These are phyloP conservation scores for Trichoderma aggressivum DNA, from an alignment of 2,329 filamentous ascomycete genomes.

Conservation along the genomic window DNA sequence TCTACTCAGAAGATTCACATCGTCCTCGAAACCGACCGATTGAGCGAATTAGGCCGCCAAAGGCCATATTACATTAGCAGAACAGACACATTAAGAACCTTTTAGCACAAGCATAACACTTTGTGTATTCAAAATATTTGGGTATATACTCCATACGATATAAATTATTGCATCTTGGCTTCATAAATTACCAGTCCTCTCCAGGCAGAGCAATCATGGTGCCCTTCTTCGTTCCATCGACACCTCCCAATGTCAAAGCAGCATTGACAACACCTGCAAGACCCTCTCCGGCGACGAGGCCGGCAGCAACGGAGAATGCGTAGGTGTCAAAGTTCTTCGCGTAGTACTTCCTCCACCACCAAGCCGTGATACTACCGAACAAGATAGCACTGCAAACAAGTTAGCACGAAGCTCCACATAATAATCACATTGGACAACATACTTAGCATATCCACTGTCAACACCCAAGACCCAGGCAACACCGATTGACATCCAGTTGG, in stretches of 20 bases:
- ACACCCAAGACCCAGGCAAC: constrained; percentile 57
- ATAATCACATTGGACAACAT: not conserved
- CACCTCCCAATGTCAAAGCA: constrained; percentile 37
- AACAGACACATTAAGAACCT: not conserved
- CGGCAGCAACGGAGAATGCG: constrained; percentile 58
- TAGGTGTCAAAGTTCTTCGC: constrained; percentile 51
- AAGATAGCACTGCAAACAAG: constrained; percentile 42
- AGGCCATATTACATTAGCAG: not conserved
- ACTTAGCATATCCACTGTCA: constrained; percentile 48
- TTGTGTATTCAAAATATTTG: not conserved
- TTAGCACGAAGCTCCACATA: not conserved
- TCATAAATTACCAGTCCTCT: constrained; percentile 11
- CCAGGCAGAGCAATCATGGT: constrained; percentile 23
- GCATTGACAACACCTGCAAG: constrained; percentile 61
- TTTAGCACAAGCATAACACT: not conserved
- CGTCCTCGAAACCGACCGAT: not conserved
- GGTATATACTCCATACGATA: not conserved
- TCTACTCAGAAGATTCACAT: not conserved
- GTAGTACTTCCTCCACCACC: constrained; percentile 53
- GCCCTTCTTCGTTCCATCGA: constrained; percentile 27
- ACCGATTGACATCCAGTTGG: constrained; percentile 61
- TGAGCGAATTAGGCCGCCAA: not conserved
- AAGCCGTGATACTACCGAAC: constrained; percentile 51
- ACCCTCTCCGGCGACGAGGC: constrained; percentile 61
- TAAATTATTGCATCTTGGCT: not conserved